Base-by-base conservation (phyloP, 2,329 filamentous ascomycete genomes). In the Colletotrichum zoysiae region DNA sequence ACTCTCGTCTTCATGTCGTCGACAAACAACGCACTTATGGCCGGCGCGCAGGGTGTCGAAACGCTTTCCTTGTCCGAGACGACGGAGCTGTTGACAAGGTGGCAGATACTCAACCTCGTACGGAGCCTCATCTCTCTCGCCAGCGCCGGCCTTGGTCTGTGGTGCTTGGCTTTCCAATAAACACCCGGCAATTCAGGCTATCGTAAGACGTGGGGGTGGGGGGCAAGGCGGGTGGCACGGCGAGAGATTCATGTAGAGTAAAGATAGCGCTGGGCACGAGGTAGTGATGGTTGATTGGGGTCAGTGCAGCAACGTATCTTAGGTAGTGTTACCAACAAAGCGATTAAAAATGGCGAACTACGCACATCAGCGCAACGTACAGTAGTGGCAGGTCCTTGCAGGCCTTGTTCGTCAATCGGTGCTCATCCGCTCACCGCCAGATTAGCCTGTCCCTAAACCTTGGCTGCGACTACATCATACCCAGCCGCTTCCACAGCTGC, bases 1-100 rank as follows among this genome's bases (percentile, higher is more conserved):
- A 85, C 83, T 0, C 2, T 80, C 14, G n/a, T 76, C 30, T 73
- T 80, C 56, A 84, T 85, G 81, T 75, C 65, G 16, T 66, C 75
- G 8, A 84, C 82, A 5, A 85, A 84, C 63, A 70, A 75, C 18
- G 67, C 76, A 5, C 76, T 85, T 48, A 65, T 77, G 53, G 60
- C 53, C 11, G 74, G 66, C 14, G 76, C 76, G 26, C 66, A 61
- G 23, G 74, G 74, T 33, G 30, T 55, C 40, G 35, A 51, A 50
- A 56, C 61, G 58, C 40, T 74, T 44, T 56, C 59, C 23, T 56
- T 48, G 62, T 50, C 56, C 23, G 68, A 72, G 60, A 64, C 64
- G 48, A 66, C 51, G 12, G 62, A 60, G 55, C 66, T 74, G 62
- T 55, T 74, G 18, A 48, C n/a, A 55, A 69, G 59, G 66, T 75